A percentile compares a stretch with the other conserved stretches of the same genome.
Conservation (phyloP, 176 grass and related monocot species). For the Microstegium vimineum region DNA sequence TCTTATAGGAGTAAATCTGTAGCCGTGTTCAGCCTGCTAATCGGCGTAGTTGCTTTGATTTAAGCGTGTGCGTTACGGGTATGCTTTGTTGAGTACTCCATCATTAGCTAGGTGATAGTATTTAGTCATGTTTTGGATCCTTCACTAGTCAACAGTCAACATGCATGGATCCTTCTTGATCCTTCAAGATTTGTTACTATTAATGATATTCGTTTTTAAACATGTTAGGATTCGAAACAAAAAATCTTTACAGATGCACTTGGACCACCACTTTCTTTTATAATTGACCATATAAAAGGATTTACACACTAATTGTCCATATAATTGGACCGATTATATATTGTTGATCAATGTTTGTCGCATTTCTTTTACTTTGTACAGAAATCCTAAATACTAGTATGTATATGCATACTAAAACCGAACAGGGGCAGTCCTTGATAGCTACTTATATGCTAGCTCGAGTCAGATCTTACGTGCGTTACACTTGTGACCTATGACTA, state of each 20-base stretch:
- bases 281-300: not conserved
- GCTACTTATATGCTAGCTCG: constrained; percentile 19
- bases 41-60: not conserved
- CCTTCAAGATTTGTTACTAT: not conserved
- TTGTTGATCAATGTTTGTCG: not conserved
- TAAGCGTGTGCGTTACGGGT: constrained; percentile 29
- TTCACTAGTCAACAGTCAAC: not conserved
- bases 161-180: not conserved
- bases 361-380: not conserved
- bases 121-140: not conserved
- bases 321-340: not conserved
- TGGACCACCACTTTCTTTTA: not conserved
- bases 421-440: not conserved
- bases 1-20: no score
- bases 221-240: not conserved
- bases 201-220: not conserved
- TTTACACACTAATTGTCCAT: not conserved
- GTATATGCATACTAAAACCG: not conserved
- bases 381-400: not conserved
- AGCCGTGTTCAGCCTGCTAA: not conserved
- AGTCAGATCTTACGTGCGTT: constrained; percentile 28
- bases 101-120: not conserved
- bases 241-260: not conserved
- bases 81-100: constrained; percentile 11
- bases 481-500: not conserved